Evolutionary conservation across 148 eudicot species (phyloP).

Genomic region (Silene conica): DNA sequence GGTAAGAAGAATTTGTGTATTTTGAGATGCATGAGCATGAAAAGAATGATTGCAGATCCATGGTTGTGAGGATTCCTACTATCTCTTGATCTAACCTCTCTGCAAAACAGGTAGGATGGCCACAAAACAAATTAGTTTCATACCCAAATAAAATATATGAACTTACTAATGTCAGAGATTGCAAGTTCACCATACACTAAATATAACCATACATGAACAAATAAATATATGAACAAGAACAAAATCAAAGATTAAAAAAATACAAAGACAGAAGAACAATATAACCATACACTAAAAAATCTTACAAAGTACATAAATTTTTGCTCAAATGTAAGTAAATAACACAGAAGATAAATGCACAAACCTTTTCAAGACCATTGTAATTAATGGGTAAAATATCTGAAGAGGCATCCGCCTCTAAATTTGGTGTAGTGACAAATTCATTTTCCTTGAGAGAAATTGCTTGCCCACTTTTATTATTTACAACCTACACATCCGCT

Average conservation of each 20-base stretch:
- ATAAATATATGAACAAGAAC: background rate
- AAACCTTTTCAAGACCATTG: slow-evolving; percentile 61
- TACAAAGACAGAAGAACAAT: background rate
- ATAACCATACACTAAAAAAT: background rate
- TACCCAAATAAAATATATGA: no score
- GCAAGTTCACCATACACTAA: no score
- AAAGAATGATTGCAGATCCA: slow-evolving; percentile 98
- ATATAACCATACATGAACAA: no score
- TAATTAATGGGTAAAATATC: slow-evolving; percentile 60
- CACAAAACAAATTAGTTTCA: no score
- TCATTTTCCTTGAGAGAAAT: slow-evolving; percentile 54
- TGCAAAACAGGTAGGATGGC: slow-evolving; percentile 30
- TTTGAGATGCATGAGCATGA: slow-evolving; percentile 95
- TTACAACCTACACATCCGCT: slow-evolving; percentile 74
- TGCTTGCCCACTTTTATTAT: slow-evolving; percentile 43
- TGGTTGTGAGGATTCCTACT: slow-evolving; percentile 82
- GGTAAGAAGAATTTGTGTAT: slow-evolving; percentile 98
- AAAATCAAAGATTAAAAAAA: no score
- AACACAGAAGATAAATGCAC: background rate
- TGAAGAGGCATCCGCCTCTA: slow-evolving; percentile 59
- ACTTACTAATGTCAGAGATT: background rate
- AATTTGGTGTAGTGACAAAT: slow-evolving; percentile 56
- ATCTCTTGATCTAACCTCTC: slow-evolving; percentile 92
- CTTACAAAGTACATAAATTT: background rate
- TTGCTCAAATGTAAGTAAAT: no score